phyloP scores from a whole-genome alignment of 1,139 yeast species.

The Yamadazyma siamensis region DNA sequence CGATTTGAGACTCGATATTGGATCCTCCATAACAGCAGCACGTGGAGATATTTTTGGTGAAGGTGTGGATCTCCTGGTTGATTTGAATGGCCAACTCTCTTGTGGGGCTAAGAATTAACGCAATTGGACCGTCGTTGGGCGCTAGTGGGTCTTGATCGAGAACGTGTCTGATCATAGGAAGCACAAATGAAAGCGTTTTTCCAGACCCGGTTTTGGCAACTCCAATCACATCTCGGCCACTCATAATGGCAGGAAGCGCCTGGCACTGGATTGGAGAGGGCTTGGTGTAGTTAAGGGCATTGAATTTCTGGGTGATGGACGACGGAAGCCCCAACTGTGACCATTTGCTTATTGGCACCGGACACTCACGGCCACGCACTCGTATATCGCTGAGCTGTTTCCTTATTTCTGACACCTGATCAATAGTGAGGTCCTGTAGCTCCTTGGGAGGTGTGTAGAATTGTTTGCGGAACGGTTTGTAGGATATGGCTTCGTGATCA shows the following conservation, averaged over 20 bases:
- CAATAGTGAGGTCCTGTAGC: constrained; percentile 38
- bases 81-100: constrained; percentile 91
- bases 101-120: constrained; percentile 83
- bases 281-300: constrained; percentile 44
- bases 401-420: constrained; percentile 56
- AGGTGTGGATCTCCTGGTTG: constrained; percentile 59
- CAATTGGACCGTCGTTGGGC: constrained; percentile 70
- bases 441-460: constrained; percentile 70
- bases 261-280: constrained; percentile 94
- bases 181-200: constrained; percentile 80
- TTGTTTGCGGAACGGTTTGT: constrained; percentile 55
- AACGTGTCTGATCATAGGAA: constrained; percentile 83
- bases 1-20: constrained; percentile 76
- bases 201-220: constrained; percentile 98
- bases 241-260: constrained; percentile 86
- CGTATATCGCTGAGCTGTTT: constrained; percentile 59
- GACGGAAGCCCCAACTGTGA: constrained; percentile 76
- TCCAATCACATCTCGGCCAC: constrained; percentile 88
- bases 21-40: constrained; percentile 96
- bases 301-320: constrained; percentile 49
- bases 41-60: constrained; percentile 51
- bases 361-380: constrained; percentile 56
- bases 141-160: constrained; percentile 61
- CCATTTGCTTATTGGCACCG: constrained; percentile 75
- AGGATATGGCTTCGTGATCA: constrained; percentile 46